A percentile compares a stretch with the other conserved stretches of the same genome.
These are phyloP conservation scores for Epichloe festucae DNA, from an alignment of 2,329 filamentous ascomycete genomes.

Conservation along the genomic window DNA sequence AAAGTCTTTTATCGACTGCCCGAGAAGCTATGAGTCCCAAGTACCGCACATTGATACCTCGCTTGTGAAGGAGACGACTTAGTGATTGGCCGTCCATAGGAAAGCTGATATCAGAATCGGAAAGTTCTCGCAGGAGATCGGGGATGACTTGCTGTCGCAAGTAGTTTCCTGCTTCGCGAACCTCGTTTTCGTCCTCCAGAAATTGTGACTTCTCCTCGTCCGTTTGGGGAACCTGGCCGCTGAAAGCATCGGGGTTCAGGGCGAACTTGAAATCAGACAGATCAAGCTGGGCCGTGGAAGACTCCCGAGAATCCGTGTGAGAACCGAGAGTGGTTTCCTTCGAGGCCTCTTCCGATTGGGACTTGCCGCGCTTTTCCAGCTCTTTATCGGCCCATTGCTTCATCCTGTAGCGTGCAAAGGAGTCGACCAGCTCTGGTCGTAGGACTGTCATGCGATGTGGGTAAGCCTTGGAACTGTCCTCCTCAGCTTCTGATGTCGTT, in stretches of 20 bases:
- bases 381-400: slow-evolving; percentile 78
- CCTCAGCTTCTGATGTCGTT: slow-evolving; percentile 35
- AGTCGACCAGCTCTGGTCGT: slow-evolving; percentile 78
- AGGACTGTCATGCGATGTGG: slow-evolving; percentile 95
- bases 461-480: slow-evolving; percentile 43
- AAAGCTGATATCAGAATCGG: slow-evolving; percentile 88
- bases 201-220: slow-evolving; percentile 79
- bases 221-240: slow-evolving; percentile 79
- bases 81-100: slow-evolving; percentile 97
- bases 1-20: slow-evolving; percentile 56
- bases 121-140: slow-evolving; percentile 73
- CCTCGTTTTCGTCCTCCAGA: slow-evolving; percentile 74
- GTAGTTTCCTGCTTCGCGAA: slow-evolving; percentile 70
- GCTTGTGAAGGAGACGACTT: slow-evolving; percentile 80
- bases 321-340: slow-evolving; percentile 22
- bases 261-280: slow-evolving; percentile 77
- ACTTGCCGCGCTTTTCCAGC: slow-evolving; percentile 45
- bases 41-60: slow-evolving; percentile 93
- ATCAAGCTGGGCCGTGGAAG: slow-evolving; percentile 53
- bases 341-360: slow-evolving; percentile 22
- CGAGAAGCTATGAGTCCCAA: slow-evolving; percentile 71
- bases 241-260: slow-evolving; percentile 92
- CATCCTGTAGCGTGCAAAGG: slow-evolving; percentile 73
- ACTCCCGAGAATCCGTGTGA: slow-evolving; percentile 22
- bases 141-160: slow-evolving; percentile 68